Percentiles rank a stretch among this genome's conserved stretches.
Evolutionary conservation across 768 basidiomycete genomes (phyloP).

Genomic region (Tulasnella sp.): DNA sequence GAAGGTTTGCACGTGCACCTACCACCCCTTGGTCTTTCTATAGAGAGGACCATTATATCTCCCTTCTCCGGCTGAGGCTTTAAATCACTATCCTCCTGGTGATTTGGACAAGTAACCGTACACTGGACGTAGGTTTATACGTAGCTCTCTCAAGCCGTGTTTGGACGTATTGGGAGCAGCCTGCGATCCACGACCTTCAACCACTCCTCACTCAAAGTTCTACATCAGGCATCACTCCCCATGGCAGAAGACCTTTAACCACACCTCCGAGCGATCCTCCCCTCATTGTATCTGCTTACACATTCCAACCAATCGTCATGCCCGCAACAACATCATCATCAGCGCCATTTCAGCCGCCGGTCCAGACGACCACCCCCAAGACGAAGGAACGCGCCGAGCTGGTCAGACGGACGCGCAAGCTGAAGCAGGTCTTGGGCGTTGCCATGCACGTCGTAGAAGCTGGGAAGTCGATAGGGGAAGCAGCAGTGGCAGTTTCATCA

Average conservation of each 20-base stretch:
- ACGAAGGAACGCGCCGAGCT: constrained; percentile 16
- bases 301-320: background rate
- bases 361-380: background rate
- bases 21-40: too few relatives aligned
- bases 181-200: background rate
- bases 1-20: too few relatives aligned
- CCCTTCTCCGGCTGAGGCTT: too few relatives aligned
- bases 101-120: too few relatives aligned
- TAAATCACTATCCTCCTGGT: too few relatives aligned
- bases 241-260: background rate
- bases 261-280: background rate
- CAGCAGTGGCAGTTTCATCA: background rate
- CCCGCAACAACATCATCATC: background rate
- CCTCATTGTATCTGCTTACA: background rate
- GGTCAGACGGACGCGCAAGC: constrained; percentile 7
- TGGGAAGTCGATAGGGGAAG: background rate
- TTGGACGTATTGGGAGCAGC: background rate
- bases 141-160: background rate
- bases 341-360: background rate
- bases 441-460: constrained; percentile 16
- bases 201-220: background rate
- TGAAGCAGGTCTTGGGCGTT: constrained; percentile 17
- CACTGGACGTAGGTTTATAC: too few relatives aligned
- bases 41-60: too few relatives aligned
- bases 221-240: background rate